These are phyloP conservation scores for Colletotrichum costaricense DNA, from an alignment of 2,329 filamentous ascomycete genomes.

Conservation along the genomic window DNA sequence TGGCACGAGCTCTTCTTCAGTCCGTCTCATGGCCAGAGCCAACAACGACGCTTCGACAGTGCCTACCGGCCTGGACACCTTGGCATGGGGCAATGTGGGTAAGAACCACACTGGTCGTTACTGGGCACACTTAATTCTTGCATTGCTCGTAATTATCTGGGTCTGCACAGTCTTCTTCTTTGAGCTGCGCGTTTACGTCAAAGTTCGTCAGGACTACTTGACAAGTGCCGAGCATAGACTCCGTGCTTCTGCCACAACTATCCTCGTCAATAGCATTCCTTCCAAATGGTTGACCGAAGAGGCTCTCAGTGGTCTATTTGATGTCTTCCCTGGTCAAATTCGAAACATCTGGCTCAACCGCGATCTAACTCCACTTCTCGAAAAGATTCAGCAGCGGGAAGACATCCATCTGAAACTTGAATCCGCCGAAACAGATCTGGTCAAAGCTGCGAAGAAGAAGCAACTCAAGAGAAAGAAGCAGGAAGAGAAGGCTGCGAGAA, in stretches of 20 bases:
- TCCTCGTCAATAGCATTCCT: constrained; percentile 91
- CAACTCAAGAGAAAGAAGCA: constrained; percentile 76
- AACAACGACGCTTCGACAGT: constrained; percentile 34
- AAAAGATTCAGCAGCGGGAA: constrained; percentile 84
- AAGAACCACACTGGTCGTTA: constrained; percentile 75
- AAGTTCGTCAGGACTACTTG: constrained; percentile 92
- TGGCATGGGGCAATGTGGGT: constrained; percentile 90
- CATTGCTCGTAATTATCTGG: constrained; percentile 81
- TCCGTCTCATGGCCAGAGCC: constrained; percentile 42
- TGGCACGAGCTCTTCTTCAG: constrained; percentile 39
- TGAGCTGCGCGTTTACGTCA: constrained; percentile 88
- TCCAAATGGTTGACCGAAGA: constrained; percentile 89
- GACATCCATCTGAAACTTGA: constrained; percentile 80
- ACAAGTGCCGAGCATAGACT: constrained; percentile 95
- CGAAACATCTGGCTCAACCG: constrained; percentile 97
- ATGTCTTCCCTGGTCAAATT: constrained; percentile 95
- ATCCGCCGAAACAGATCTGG: constrained; percentile 83
- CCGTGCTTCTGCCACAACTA: constrained; percentile 92
- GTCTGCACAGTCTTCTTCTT: constrained; percentile 89
- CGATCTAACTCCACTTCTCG: constrained; percentile 83
- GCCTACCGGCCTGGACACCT: constrained; percentile 76
- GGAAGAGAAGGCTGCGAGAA: constrained; percentile 74
- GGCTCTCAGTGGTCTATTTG: constrained; percentile 85
- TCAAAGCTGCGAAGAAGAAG: constrained; percentile 81
- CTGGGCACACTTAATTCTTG: constrained; percentile 87